Conservation (phyloP, 2,329 filamentous ascomycete genomes). For the Emmonsiellopsis sp. region DNA sequence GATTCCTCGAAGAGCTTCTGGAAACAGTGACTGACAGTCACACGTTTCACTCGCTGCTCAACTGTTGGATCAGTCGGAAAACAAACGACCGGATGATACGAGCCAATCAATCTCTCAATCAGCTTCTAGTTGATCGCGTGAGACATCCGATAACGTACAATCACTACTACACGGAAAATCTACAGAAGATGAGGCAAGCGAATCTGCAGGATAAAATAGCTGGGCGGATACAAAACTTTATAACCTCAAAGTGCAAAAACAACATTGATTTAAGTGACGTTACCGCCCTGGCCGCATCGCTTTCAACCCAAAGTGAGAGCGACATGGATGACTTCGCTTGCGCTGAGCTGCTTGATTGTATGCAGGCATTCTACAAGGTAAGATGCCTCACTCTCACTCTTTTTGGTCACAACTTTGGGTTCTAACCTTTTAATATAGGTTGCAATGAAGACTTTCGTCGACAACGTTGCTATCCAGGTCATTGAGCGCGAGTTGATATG, state of each 20-base stretch:
- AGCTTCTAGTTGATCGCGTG: constrained; percentile 29
- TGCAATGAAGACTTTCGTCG: constrained; percentile 32
- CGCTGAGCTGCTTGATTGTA: constrained; percentile 30
- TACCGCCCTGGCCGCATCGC: constrained; percentile 3
- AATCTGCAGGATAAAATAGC: not conserved
- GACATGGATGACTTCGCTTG: constrained; percentile 32
- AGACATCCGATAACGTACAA: constrained; percentile 30
- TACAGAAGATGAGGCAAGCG: constrained; percentile 18
- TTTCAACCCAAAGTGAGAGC: constrained; percentile 14
- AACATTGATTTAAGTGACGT: not conserved
- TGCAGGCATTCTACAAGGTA: constrained; percentile 42
- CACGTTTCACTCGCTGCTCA: constrained; percentile 19
- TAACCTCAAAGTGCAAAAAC: not conserved
- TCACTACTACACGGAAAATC: constrained; percentile 26
- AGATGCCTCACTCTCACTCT: not conserved
- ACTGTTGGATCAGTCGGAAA: no score
- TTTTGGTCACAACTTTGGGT: not conserved
- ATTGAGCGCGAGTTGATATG: constrained; percentile 27
- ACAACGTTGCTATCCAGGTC: constrained; percentile 31
- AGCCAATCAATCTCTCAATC: constrained; percentile 34
- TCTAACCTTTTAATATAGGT: constrained; percentile 21
- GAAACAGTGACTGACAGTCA: constrained; percentile 29
- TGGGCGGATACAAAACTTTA: not conserved
- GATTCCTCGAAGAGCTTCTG: constrained; percentile 21
- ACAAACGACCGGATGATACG: constrained; percentile 2